Evolutionary conservation across 2,329 filamentous ascomycete genomes (phyloP), one percentile per base, ranked within the genome.

Genomic region (Ophiocordyceps sinensis): DNA sequence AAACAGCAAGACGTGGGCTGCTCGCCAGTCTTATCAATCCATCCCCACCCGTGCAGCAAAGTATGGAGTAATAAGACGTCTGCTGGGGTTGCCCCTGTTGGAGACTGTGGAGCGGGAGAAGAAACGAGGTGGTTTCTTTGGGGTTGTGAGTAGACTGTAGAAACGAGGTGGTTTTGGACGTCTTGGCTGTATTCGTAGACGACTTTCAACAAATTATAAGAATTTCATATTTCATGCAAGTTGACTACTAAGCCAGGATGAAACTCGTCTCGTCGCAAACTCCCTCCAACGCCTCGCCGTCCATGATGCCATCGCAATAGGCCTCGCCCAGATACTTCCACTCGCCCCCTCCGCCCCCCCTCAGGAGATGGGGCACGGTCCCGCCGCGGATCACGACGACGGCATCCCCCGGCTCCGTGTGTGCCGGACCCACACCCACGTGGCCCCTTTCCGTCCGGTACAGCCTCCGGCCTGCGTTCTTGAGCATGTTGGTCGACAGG

Each of bases 271-370:
- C 41, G 6, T 28, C 17, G 5, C 32, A 36, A 9, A 38, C 26
- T 2, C 32, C 34, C 17, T 44, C 39, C 42, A 55, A 38, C 13
- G 51, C 40, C 44, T 60, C 54, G 2, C 57, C 58, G 13, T 58
- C 41, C 57, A 60, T 61, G 14, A 60, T 39, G 3, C 57, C 56
- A 15, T 59, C 56, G 30, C 56, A 59, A 37, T 59, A 62, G 2
- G 50, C 49, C 43, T 57, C 57, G 2, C 57, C 56, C 2, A 59
- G 12, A 39, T 56, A 56, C 17, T 43, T 38, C 48, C 54, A 59
- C 4, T 38, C 36, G 8, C 28, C 17, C 10, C n/a, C 29, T 11
- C n/a, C 28, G 10, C 2, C 3, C 1, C 34, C 31, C 37, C 53
- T 49, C 36, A 61, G 39, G 1, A 58, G 32, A 38, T 55, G 45